Base-by-base conservation (phyloP, 2,329 filamentous ascomycete species). In the Neofusicoccum umdonicola region DNA sequence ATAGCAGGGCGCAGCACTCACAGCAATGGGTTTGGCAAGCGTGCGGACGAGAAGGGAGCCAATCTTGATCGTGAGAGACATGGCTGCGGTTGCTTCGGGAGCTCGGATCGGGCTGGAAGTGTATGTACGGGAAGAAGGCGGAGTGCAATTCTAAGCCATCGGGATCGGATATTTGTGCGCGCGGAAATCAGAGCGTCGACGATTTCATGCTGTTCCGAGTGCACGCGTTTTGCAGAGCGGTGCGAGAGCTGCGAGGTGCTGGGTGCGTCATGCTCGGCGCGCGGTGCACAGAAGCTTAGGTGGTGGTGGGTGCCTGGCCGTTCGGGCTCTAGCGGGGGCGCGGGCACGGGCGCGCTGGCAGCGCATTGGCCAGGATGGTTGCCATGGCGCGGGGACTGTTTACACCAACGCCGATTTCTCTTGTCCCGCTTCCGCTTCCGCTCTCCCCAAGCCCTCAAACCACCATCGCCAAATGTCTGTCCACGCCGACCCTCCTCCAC, bases 11-110 rank as follows among this genome's bases (percentile, higher is more conserved):
- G 51, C 51, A 50, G 8, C 19, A 76, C 83, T 70, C 81, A 89
- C 88, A 68, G 86, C 87, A 71, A 90, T 87, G 1, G 88, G 88
- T 73, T 90, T 90, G 13, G 88, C 88, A 34, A 88, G 78, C 1
- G 88, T 90, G 66, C 87, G 82, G 66, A 90, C 85, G 45, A 82
- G 83, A 54, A 90, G 80, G 22, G 87, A 89, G 37, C 85, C 85
- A 69, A 90, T 83, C 73, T 90, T 90, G 67, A 90, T 78, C 9
- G 87, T 88, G 67, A 90, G 80, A 67, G 86, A 88, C 86, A 88
- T 88, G 68, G 45, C 71, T 31, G 42, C 52, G n/a, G 48, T 19
- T 22, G 61, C 61, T 9, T 35, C 17, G 12, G 31, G 22, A n/a
- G 61, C 17, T 45, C 42, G 42, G 42, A 37, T 17, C 19, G 27